Percentiles rank a stretch among this genome's conserved stretches.
These are phyloP conservation scores for Helianthus tuberosus DNA, from an alignment of 129 eudicot species.

Conservation along the genomic window DNA sequence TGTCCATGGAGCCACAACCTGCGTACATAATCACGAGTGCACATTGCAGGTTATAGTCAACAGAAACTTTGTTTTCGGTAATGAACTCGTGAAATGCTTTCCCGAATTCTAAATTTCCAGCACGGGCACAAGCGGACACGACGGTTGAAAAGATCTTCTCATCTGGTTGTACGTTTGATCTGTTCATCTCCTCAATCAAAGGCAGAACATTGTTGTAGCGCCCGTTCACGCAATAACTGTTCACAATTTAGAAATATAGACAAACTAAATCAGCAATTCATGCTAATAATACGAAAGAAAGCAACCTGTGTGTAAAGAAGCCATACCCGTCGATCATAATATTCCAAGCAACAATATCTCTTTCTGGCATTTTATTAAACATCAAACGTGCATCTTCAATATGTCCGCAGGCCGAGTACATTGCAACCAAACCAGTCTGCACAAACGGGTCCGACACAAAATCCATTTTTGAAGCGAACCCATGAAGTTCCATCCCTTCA, in stretches of 20 bases:
- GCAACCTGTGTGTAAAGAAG: background rate
- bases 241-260: conserved; percentile 11
- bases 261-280: conserved; percentile 12
- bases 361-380: conserved; percentile 74
- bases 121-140: conserved; percentile 65
- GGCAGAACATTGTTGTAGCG: conserved; percentile 50
- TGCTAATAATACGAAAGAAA: background rate
- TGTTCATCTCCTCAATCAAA: conserved; percentile 69
- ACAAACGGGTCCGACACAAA: conserved; percentile 67
- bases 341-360: conserved; percentile 76
- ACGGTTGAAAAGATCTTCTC: conserved; percentile 52
- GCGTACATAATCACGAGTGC: conserved; percentile 72
- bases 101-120: conserved; percentile 58
- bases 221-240: conserved; percentile 57
- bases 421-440: conserved; percentile 67
- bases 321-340: conserved; percentile 73
- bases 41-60: conserved; percentile 57
- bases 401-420: conserved; percentile 61
- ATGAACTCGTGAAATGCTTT: conserved; percentile 56
- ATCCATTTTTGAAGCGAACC: conserved; percentile 61
- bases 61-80: conserved; percentile 32
- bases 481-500: conserved; percentile 73
- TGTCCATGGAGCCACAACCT: conserved; percentile 70
- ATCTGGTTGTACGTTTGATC: conserved; percentile 54
- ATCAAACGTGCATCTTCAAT: conserved; percentile 58